Conservation (phyloP, 495 filamentous ascomycete species). For the Penicillium psychrofluorescens region DNA sequence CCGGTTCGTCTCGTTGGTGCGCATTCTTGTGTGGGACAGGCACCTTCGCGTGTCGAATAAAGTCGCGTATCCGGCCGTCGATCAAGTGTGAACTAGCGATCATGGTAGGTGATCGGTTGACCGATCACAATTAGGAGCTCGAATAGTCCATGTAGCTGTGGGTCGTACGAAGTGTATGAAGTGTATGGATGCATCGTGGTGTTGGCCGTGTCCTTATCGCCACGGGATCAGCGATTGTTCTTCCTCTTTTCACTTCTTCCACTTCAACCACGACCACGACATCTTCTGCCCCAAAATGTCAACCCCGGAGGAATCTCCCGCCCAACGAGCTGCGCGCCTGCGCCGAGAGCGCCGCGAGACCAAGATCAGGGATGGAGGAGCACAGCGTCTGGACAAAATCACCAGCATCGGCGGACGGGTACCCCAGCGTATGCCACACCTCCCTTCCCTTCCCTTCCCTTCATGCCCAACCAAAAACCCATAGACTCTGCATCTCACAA, state of each 20-base stretch:
- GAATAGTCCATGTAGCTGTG: no score
- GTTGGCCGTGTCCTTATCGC: no score
- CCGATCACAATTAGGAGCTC: no score
- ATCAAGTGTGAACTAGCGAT: no score
- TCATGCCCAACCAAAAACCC: not conserved
- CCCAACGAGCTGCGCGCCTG: conserved; percentile 66
- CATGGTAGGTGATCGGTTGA: no score
- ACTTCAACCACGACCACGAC: not conserved
- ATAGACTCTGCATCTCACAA: not conserved
- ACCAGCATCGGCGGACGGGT: conserved; percentile 66
- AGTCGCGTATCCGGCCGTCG: no score
- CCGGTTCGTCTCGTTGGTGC: no score
- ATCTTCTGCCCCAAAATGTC: conserved; percentile 17
- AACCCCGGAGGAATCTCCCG: conserved; percentile 44
- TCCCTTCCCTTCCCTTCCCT: not conserved
- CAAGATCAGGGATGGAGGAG: conserved; percentile 78
- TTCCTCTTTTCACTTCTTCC: not conserved
- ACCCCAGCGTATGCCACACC: conserved; percentile 10
- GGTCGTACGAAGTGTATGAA: no score
- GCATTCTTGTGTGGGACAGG: no score
- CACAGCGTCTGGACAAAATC: conserved; percentile 76
- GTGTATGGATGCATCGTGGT: no score
- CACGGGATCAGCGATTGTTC: no score
- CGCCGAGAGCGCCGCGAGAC: conserved; percentile 87
- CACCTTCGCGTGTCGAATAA: no score